Base-by-base conservation (phyloP, 2,329 filamentous ascomycete species). In the Cladosporium sp. region DNA sequence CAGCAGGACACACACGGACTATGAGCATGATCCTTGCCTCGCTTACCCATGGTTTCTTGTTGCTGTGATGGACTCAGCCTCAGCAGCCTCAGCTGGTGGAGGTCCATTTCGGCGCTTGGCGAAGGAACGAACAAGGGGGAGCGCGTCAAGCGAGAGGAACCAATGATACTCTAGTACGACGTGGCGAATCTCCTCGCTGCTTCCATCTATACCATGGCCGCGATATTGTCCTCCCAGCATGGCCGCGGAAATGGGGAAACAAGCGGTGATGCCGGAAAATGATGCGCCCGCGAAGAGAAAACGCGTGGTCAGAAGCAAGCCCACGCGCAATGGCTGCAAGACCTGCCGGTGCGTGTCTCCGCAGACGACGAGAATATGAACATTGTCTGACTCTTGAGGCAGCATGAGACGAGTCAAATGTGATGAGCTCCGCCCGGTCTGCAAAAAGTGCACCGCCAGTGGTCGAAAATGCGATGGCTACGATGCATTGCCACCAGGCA, bases 341-440 rank as follows among this genome's bases (percentile, higher is more conserved):
- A 67, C 65, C 6, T 67, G 65, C 37, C 62, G 65, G 65, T 65
- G 50, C 26, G 61, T 33, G 6, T 29, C n/a, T n/a, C 23, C 33
- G 7, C 10, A 29, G 18, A 11, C 18, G 3, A 21, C 33, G 14
- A 55, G n/a, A n/a, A 28, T 44, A 37, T 23, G 11, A 14, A 60
- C 0, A 8, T 52, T 21, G 35, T 29, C 57, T 65, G 26, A 65
- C 28, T 14, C 26, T 23, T 2, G 21, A 14, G 16, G 23, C 65
- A 85, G 83, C 72, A 78, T 82, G n/a, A 81, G 84, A 61, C 83
- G 83, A 61, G 80, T 86, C 65, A 86, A 86, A 72, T 86, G 84
- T 69, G 84, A 85, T 67, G 83, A 86, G 72, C 74, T 72, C 21
- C 84, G 82, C 58, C 84, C 84, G 1, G 76, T 73, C 35, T 86